Evolutionary conservation across 2,329 filamentous ascomycete genomes (phyloP).

Genomic region (Sphaceloma murrayae): DNA sequence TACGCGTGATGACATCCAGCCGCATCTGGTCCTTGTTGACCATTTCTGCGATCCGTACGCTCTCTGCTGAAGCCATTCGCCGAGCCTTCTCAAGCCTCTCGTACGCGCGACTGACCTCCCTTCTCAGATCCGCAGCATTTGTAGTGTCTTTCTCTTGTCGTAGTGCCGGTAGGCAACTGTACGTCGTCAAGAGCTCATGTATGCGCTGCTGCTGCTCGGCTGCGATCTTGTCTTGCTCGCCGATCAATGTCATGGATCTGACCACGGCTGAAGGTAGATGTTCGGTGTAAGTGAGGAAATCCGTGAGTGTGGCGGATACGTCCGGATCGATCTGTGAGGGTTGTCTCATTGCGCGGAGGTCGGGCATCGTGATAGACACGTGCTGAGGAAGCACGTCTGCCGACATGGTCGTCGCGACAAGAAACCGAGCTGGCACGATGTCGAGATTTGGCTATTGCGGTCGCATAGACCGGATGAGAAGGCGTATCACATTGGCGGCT

Average conservation of each 20-base stretch:
- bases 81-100: slow-evolving; percentile 33
- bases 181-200: slow-evolving; percentile 40
- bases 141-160: slow-evolving; percentile 36
- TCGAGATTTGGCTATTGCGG: background rate
- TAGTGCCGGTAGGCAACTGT: slow-evolving; percentile 43
- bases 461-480: slow-evolving; percentile 5
- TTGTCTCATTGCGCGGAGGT: slow-evolving; percentile 16
- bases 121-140: slow-evolving; percentile 44
- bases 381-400: slow-evolving; percentile 17
- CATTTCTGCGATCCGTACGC: slow-evolving; percentile 28
- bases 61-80: slow-evolving; percentile 30
- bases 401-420: slow-evolving; percentile 13
- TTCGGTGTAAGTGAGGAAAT: slow-evolving; percentile 61
- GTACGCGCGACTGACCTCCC: slow-evolving; percentile 47
- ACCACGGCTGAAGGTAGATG: slow-evolving; percentile 57
- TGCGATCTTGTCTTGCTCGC: slow-evolving; percentile 40
- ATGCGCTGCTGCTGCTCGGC: slow-evolving; percentile 35
- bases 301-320: slow-evolving; percentile 55
- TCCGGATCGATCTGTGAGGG: slow-evolving; percentile 43
- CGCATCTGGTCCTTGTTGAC: slow-evolving; percentile 38
- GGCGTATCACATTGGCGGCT: background rate
- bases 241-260: slow-evolving; percentile 54
- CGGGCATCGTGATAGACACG: slow-evolving; percentile 18
- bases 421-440: no score
- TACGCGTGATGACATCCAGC: slow-evolving; percentile 50